These are phyloP conservation scores for Phoenix roebelenii DNA, from an alignment of 176 grass and related monocot genomes.

Conservation along the genomic window DNA sequence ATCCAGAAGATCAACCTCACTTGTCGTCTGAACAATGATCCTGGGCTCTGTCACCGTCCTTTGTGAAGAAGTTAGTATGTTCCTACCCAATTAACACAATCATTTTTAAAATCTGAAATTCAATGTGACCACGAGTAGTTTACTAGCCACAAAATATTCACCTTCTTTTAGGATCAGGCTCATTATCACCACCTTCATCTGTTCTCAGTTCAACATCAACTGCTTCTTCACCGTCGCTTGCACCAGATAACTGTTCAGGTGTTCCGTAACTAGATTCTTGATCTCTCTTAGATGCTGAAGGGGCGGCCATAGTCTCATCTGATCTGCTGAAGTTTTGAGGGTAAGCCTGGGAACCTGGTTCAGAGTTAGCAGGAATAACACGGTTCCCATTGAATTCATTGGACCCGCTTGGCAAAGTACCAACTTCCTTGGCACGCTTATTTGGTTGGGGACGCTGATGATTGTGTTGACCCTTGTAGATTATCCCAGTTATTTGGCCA, in stretches of 20 bases:
- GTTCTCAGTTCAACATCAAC: slow-evolving; percentile 25
- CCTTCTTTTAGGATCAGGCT: slow-evolving; percentile 58
- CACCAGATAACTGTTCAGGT: slow-evolving; percentile 36
- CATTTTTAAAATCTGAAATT: too few relatives aligned
- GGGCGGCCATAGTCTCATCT: too few relatives aligned
- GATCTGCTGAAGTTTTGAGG: background rate
- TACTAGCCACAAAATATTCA: slow-evolving; percentile 20
- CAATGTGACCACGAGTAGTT: too few relatives aligned
- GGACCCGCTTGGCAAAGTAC: slow-evolving; percentile 11
- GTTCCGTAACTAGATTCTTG: too few relatives aligned
- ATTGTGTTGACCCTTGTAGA: slow-evolving; percentile 37
- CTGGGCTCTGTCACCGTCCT: slow-evolving; percentile 53
- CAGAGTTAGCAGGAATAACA: slow-evolving; percentile 13
- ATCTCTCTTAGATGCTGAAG: too few relatives aligned
- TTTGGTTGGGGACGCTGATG: slow-evolving; percentile 20
- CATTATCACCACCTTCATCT: slow-evolving; percentile 35
- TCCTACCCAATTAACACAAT: slow-evolving; percentile 2
- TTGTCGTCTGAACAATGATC: slow-evolving; percentile 89
- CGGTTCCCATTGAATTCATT: slow-evolving; percentile 10
- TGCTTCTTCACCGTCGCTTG: slow-evolving; percentile 60
- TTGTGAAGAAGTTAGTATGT: slow-evolving; percentile 43
- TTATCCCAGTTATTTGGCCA: slow-evolving; percentile 34
- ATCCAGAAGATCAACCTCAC: slow-evolving; percentile 95
- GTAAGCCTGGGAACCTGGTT: slow-evolving; percentile 1
- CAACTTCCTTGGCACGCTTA: slow-evolving; percentile 13